Evolutionary conservation across 2,329 filamentous ascomycete species (phyloP), one percentile per base, ranked within the genome.

Genomic region (Emericellopsis atlantica): DNA sequence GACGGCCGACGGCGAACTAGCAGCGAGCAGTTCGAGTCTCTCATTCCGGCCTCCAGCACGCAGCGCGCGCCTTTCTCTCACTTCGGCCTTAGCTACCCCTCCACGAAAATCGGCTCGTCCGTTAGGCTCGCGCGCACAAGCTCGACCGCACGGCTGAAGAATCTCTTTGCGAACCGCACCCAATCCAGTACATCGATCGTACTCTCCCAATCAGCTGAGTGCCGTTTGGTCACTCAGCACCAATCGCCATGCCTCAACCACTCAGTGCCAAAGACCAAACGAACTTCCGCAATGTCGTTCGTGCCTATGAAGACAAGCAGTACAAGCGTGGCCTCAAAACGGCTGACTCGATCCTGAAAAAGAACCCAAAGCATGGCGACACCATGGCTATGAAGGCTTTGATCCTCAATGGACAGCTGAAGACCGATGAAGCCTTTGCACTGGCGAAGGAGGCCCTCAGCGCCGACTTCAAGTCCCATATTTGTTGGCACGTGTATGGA

Each of bases 401-500:
- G 50, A 95, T 96, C 51, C 77, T 96, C 62, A 96, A 94, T 61
- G 82, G 84, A 36, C 83, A 90, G 63, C 87, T 88, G 51, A 90
- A 94, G 65, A 81, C 82, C 24, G 87, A 95, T 43, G 92, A 98
- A 65, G 93, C 93, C 1, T 98, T 98, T 59, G 77, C 81, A 36
- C 73, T 98, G 44, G 90, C 85, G 55, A 98, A 95, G 66, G 76
- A 88, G 49, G 92, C 93, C 29, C 72, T 98, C 52, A 88, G 83
- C 50, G 87, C 89, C 54, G 89, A 96, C 60, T 96, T 98, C 89
- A 95, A 93, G 69, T 95, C 89, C 54, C 90, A 96, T 64, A 89
- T 98, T 54, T 96, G 89, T 71, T 98, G 92, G 92, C 93, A 98
- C 63, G 92, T 98, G 45, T 98, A 96, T 60, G 92, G 93, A 26